A percentile compares a stretch with the other conserved stretches of the same genome.
Conservation (phyloP, 352 stramenopile species). For the Globisporangium carolinianum region DNA sequence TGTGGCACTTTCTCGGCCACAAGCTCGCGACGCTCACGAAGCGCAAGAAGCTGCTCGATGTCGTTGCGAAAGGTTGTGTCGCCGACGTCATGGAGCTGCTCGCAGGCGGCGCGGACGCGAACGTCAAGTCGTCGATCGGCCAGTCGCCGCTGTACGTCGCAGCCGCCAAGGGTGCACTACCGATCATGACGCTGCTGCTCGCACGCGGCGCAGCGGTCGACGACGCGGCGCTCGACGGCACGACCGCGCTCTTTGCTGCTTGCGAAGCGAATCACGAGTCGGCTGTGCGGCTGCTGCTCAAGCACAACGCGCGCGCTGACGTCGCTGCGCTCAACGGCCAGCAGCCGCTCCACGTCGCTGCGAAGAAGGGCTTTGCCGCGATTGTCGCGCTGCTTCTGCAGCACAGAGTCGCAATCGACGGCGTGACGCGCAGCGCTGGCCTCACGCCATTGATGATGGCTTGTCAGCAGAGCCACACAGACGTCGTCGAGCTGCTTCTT, state of each 20-base stretch:
- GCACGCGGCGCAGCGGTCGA: slow-evolving; percentile 56
- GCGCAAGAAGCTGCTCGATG: slow-evolving; percentile 59
- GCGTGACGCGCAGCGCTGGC: slow-evolving; percentile 24
- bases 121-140: slow-evolving; percentile 36
- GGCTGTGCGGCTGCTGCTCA: slow-evolving; percentile 47
- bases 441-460: slow-evolving; percentile 75
- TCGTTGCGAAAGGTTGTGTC: slow-evolving; percentile 42
- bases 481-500: slow-evolving; percentile 64
- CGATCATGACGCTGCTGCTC: slow-evolving; percentile 64
- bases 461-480: slow-evolving; percentile 39
- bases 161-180: slow-evolving; percentile 38
- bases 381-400: slow-evolving; percentile 41
- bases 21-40: slow-evolving; percentile 58
- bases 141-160: slow-evolving; percentile 61
- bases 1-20: slow-evolving; percentile 67
- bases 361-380: slow-evolving; percentile 40
- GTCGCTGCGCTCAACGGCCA: slow-evolving; percentile 34
- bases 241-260: slow-evolving; percentile 46
- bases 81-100: slow-evolving; percentile 60
- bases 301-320: slow-evolving; percentile 46
- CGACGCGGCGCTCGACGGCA: slow-evolving; percentile 42
- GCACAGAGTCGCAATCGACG: slow-evolving; percentile 41
- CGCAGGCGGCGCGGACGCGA: slow-evolving; percentile 45
- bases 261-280: slow-evolving; percentile 58
- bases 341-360: slow-evolving; percentile 54